Evolutionary conservation across 257 asterid genomes (phyloP).

Genomic region (Plantago elongata): DNA sequence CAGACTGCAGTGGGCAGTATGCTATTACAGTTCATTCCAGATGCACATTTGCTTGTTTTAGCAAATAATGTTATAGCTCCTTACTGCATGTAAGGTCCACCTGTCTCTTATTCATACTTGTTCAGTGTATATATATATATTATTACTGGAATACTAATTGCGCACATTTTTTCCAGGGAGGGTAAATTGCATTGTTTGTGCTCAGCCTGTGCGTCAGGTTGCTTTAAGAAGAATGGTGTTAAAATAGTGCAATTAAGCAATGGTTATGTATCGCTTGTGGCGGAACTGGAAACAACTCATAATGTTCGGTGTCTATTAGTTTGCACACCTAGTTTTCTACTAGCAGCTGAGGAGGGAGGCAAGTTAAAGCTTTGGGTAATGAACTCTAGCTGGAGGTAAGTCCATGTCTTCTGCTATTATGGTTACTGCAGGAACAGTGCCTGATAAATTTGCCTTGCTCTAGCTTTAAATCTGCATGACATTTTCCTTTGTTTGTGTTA

Average conservation of each 20-base stretch:
- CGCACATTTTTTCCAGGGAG: slow-evolving; percentile 44
- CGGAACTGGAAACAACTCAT: slow-evolving; percentile 51
- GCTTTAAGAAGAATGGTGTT: slow-evolving; percentile 56
- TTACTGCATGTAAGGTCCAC: slow-evolving; percentile 56
- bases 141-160: slow-evolving; percentile 22
- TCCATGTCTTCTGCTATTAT: slow-evolving; percentile 19
- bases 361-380: slow-evolving; percentile 78
- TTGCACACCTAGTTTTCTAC: slow-evolving; percentile 67
- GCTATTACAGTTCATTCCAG: slow-evolving; percentile 68
- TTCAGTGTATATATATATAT: slow-evolving; percentile 13
- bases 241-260: slow-evolving; percentile 61
- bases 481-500: slow-evolving; percentile 6
- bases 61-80: slow-evolving; percentile 62
- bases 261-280: slow-evolving; percentile 62
- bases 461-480: slow-evolving; percentile 16
- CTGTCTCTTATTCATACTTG: slow-evolving; percentile 16
- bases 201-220: slow-evolving; percentile 51
- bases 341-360: slow-evolving; percentile 84
- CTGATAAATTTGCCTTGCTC: slow-evolving; percentile 12
- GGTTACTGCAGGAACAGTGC: slow-evolving; percentile 6
- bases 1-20: slow-evolving; percentile 57
- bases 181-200: slow-evolving; percentile 64
- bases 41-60: slow-evolving; percentile 61
- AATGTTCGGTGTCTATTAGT: slow-evolving; percentile 60
- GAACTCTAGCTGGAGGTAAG: slow-evolving; percentile 89